Conservation (phyloP, 1,139 yeast species). For the Casaregolazyma lundiana region DNA sequence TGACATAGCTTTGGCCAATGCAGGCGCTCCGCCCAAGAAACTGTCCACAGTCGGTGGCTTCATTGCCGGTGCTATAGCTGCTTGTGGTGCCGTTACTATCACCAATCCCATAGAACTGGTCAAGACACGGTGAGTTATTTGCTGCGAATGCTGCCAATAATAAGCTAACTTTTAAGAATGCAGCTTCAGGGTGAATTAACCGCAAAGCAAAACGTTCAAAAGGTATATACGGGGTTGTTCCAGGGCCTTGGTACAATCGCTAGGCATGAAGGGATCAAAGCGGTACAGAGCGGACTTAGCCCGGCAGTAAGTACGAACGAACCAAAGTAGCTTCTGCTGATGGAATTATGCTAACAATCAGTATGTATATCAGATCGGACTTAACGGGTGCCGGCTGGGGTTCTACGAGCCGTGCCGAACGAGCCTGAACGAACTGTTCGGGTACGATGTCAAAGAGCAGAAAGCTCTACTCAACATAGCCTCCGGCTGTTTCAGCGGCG, state of each 20-base stretch:
- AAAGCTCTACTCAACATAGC: slow-evolving; percentile 56
- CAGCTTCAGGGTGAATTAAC: slow-evolving; percentile 91
- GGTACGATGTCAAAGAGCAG: slow-evolving; percentile 47
- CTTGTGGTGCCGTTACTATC: slow-evolving; percentile 96
- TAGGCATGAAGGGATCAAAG: slow-evolving; percentile 78
- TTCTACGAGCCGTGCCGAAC: slow-evolving; percentile 84
- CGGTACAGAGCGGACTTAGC: slow-evolving; percentile 78
- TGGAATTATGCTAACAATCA: slow-evolving; percentile 5
- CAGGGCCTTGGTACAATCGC: slow-evolving; percentile 79
- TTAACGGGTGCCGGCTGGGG: slow-evolving; percentile 92
- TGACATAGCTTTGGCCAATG: slow-evolving; percentile 4
- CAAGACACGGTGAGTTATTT: slow-evolving; percentile 48
- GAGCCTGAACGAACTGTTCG: slow-evolving; percentile 49
- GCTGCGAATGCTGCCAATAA: background rate
- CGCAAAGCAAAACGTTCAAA: slow-evolving; percentile 47
- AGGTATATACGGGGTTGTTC: slow-evolving; percentile 70
- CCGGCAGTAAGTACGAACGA: slow-evolving; percentile 25
- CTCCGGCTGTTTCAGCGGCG: slow-evolving; percentile 81
- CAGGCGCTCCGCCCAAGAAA: slow-evolving; percentile 17
- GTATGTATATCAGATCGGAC: slow-evolving; percentile 79
- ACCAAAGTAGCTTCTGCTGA: background rate
- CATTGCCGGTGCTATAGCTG: slow-evolving; percentile 90
- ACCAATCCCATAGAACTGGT: slow-evolving; percentile 94
- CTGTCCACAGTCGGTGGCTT: slow-evolving; percentile 60
- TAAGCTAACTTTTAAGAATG: slow-evolving; percentile 49